Conservation (phyloP, 768 basidiomycete genomes). For the Cyathus striatus region DNA sequence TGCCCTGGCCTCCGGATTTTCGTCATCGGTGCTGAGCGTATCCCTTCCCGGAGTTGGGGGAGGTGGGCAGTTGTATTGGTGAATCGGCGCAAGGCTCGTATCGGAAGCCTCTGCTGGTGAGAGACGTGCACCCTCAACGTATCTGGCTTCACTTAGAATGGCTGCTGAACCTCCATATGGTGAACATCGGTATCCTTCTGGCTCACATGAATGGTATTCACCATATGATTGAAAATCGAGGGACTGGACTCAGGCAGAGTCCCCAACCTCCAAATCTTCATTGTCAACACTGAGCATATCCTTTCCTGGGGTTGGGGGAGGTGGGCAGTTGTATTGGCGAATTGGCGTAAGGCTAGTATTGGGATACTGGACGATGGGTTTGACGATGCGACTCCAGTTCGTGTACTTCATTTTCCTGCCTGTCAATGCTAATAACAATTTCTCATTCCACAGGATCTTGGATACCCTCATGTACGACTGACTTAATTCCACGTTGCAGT, state of each 20-base stretch:
- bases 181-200: background rate
- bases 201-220: background rate
- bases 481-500: no score
- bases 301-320: background rate
- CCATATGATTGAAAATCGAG: background rate
- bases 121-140: background rate
- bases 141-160: background rate
- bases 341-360: no score
- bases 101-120: background rate
- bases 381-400: no score
- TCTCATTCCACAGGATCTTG: no score
- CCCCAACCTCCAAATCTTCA: no score
- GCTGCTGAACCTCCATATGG: background rate
- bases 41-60: background rate
- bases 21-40: constrained; percentile 33
- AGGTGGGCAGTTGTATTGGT: background rate
- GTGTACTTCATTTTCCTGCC: no score
- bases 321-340: background rate
- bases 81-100: background rate
- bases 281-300: background rate
- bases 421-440: no score
- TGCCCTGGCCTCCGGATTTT: constrained; percentile 75
- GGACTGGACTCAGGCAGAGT: background rate
- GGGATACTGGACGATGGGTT: no score
- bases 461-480: no score